Percentiles rank a stretch among this genome's conserved stretches.
Conservation (phyloP, 106 monocot species). For the Hemerocallis citrina region DNA sequence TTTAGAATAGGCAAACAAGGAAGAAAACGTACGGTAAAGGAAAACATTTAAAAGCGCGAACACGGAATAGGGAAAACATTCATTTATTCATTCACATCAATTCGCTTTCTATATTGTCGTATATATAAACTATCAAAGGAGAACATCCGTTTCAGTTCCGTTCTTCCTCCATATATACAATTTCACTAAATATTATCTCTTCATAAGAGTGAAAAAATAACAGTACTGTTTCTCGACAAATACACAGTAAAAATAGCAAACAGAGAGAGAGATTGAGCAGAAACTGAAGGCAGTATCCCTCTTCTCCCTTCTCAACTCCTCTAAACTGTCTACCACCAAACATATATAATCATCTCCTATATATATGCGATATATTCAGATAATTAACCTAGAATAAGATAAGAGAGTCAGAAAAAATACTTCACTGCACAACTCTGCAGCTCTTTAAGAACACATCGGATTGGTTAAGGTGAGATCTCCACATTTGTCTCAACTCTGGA, state of each 20-base stretch:
- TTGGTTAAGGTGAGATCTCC: conserved; percentile 33
- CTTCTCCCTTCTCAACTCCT: conserved; percentile 54
- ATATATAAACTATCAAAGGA: conserved; percentile 6
- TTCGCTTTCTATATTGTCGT: background rate
- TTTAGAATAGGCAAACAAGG: too few relatives aligned
- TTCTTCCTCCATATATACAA: conserved; percentile 20
- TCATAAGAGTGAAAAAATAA: too few relatives aligned
- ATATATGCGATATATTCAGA: background rate
- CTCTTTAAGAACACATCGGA: conserved; percentile 32
- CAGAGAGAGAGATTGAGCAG: conserved; percentile 21
- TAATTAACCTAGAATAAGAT: too few relatives aligned
- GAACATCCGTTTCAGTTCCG: background rate
- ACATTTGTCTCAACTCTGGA: conserved; percentile 23
- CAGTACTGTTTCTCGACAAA: too few relatives aligned
- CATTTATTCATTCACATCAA: too few relatives aligned
- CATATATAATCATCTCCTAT: background rate
- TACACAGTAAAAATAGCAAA: background rate
- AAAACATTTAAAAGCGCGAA: too few relatives aligned
- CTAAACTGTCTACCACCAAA: conserved; percentile 16
- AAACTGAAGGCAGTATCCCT: conserved; percentile 56
- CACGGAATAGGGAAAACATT: too few relatives aligned
- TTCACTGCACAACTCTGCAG: conserved; percentile 36
- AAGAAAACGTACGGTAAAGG: too few relatives aligned
- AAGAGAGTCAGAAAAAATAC: background rate
- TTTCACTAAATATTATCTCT: background rate